Conservation (phyloP, 257 asterid genomes). For the Rhazya stricta region DNA sequence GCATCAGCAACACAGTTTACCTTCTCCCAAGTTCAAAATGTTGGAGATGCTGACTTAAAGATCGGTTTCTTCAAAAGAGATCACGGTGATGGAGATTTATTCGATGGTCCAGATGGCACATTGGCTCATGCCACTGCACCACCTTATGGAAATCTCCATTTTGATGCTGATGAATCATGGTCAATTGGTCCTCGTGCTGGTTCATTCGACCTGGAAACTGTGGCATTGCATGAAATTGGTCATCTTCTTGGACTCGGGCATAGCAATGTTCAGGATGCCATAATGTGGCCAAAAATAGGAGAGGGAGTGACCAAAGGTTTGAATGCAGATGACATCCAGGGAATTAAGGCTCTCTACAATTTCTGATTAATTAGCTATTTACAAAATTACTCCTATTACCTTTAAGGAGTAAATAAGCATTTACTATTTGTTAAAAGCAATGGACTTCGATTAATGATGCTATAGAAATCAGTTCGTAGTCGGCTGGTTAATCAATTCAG, state of each 20-base stretch:
- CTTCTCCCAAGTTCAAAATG: conserved; percentile 1
- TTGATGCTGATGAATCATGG: not conserved
- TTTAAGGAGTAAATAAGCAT: too few species aligned
- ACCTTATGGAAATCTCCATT: conserved; percentile 16
- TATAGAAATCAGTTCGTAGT: too few species aligned
- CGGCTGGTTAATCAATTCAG: too few species aligned
- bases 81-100: conserved; percentile 26
- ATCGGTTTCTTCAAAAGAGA: conserved; percentile 18
- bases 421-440: too few species aligned
- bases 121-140: conserved; percentile 37
- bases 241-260: conserved; percentile 41
- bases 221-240: conserved; percentile 42
- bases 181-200: conserved; percentile 16
- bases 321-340: conserved; percentile 27
- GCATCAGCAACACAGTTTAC: conserved; percentile 16
- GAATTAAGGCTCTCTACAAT: conserved; percentile 6
- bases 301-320: conserved; percentile 14
- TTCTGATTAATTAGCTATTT: not conserved
- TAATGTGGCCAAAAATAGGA: conserved; percentile 24
- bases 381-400: too few species aligned
- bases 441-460: too few species aligned
- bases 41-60: conserved; percentile 16
- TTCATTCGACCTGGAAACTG: conserved; percentile 22
- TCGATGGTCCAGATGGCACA: conserved; percentile 31
- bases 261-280: conserved; percentile 18